Evolutionary conservation across 192 early-diverging fungal genomes (phyloP), one percentile per base, ranked within the genome.

Genomic region (Rhizoclosmatium sp.): DNA sequence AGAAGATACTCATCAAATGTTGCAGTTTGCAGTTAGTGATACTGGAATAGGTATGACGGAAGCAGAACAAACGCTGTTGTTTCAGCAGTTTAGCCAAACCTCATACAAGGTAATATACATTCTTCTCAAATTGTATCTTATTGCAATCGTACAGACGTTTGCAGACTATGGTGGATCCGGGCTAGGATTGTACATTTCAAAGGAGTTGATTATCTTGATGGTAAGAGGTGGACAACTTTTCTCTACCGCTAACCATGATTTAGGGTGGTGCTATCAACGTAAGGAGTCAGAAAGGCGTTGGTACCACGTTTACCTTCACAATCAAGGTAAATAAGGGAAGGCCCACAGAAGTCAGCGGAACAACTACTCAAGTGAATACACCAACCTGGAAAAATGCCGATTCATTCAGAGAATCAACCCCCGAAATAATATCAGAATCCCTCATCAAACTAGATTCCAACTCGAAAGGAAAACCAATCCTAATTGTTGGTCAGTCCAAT

Each of bases 151-250:
- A 54, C 51, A 54, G 51, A 54, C 51, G 9, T 54, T 12, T 54
- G 51, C 51, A 54, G 51, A 54, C 51, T 85, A 80, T 65, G 87
- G 87, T n/a, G 87, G 87, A 39, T 78, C 69, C 56, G 80, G 77
- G 14, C 78, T 92, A 59, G 87, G 87, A 31, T 69, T 88, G 51
- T 80, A 78, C 65, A 88, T 88, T 61, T 70, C 72, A 39, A 87
- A 87, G 65, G 65, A 80, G 4, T 65, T 88, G 1, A 78, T 80
- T 31, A 78, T 81, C 60, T 71, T 83, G 44, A 82, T 82, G 81
- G 75, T 77, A 58, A 47, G 58, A n/a, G 10, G 14, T 16, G 16
- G 16, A 1, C 48, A 49, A 41, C 16, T 4, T 68, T 46, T 16
- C 16, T 2, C 14, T 46, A n/a, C 66, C 23, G 40, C 40, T 23